Evolutionary conservation across 2,329 filamentous ascomycete species (phyloP), one percentile per base, ranked within the genome.

Genomic region (Xylariaceae sp.): DNA sequence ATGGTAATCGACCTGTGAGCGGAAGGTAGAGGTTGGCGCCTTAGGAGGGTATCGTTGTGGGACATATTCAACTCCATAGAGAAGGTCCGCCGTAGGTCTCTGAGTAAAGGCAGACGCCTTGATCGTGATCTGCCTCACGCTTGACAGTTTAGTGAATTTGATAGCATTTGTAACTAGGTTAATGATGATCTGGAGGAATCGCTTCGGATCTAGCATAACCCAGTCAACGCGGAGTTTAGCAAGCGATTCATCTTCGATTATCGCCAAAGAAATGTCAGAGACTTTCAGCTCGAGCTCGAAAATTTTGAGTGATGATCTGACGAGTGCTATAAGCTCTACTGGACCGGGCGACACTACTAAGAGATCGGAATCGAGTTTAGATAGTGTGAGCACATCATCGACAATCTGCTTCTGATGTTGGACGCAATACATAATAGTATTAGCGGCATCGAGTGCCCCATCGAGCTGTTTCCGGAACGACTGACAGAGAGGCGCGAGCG

Each of bases 81-180:
- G 74, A 29, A 63, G 74, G 43, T 67, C 71, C 49, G 70, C 72
- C 18, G 70, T 70, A 0, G 77, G 78, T 18, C 69, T 69, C 18
- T 65, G 63, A 26, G 62, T 69, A 18, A 72, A 77, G 7, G 75
- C 78, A 39, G 77, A 77, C 40, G 84, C 69, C 26, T 69, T 72
- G 2, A 83, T 74, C 1, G 72, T 72, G 27, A 84, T 79, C 35
- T 82, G 81, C 6, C 85, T 80, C 10, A 76, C 81, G 13, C 78
- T 77, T 15, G 86, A 82, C 0, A 78, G 78, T 29, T 84, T 84
- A 1, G 90, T 93, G 66, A 92, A 93, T 64, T 93, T 93, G 69
- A 93, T 86, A 0, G 89, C 88, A 64, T 93, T 93, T 6, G 88
- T 90, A 7, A 89, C 81, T 1, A 93, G 78, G 63, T 93, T 93